phyloP scores from a whole-genome alignment of 2,329 filamentous ascomycete species.

The Aureobasidium uvarum region DNA sequence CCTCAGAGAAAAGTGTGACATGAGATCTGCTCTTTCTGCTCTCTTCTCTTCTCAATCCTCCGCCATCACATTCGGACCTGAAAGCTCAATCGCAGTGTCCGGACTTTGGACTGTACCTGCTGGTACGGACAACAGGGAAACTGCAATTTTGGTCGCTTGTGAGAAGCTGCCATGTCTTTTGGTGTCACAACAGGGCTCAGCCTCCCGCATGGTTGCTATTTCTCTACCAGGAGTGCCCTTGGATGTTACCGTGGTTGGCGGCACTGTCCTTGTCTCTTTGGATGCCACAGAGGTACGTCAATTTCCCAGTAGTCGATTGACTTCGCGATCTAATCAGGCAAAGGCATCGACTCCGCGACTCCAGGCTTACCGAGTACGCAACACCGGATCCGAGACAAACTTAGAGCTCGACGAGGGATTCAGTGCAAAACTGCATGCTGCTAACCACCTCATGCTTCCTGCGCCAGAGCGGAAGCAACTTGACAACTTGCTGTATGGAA shows the following conservation, averaged over 20 bases:
- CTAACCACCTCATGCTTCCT: conserved; percentile 30
- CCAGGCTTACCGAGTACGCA: conserved; percentile 8
- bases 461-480: conserved; percentile 41
- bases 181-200: conserved; percentile 46
- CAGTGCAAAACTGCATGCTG: background rate
- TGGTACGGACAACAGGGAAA: conserved; percentile 7
- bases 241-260: conserved; percentile 55
- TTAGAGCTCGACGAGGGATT: conserved; percentile 28
- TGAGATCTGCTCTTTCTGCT: conserved; percentile 40
- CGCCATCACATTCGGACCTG: conserved; percentile 27
- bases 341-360: conserved; percentile 16
- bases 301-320: background rate
- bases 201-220: background rate
- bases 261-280: conserved; percentile 30
- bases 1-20: conserved; percentile 55
- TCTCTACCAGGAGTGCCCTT: conserved; percentile 49
- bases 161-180: conserved; percentile 61
- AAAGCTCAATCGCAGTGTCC: conserved; percentile 45
- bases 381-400: background rate
- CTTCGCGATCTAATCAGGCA: background rate
- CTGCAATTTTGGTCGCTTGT: conserved; percentile 42
- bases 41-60: background rate
- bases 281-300: conserved; percentile 20
- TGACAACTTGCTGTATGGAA: conserved; percentile 48
- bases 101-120: conserved; percentile 49